Percentiles rank a stretch among this genome's conserved stretches.
Evolutionary conservation across 2,329 filamentous ascomycete genomes (phyloP).

Genomic region (Cercospora sesami): DNA sequence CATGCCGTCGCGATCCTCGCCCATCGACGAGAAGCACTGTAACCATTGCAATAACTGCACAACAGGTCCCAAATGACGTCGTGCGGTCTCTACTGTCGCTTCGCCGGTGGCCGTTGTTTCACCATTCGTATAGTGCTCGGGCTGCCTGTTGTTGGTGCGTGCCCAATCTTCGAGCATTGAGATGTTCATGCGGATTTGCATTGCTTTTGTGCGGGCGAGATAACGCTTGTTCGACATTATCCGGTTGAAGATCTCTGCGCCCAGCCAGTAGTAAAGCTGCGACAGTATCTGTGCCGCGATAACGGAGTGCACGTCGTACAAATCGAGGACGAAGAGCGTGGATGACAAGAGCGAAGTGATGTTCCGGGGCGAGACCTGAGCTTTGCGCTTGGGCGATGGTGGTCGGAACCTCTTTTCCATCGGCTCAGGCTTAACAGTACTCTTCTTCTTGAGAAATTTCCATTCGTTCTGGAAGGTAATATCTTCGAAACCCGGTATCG

Average conservation of each 20-base stretch:
- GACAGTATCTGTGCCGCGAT: constrained; percentile 89
- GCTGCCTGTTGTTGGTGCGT: constrained; percentile 84
- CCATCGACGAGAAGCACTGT: constrained; percentile 93
- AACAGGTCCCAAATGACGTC: constrained; percentile 81
- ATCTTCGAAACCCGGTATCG: constrained; percentile 94
- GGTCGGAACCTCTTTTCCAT: constrained; percentile 87
- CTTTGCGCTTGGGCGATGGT: constrained; percentile 87
- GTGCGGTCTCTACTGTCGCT: constrained; percentile 78
- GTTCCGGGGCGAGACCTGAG: constrained; percentile 88
- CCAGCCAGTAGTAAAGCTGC: constrained; percentile 93
- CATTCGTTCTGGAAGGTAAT: constrained; percentile 97
- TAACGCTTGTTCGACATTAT: constrained; percentile 97
- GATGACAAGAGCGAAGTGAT: constrained; percentile 94
- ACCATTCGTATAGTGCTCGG: constrained; percentile 92
- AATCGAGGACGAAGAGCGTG: constrained; percentile 91
- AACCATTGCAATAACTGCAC: constrained; percentile 96
- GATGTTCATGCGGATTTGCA: constrained; percentile 99
- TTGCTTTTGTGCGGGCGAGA: constrained; percentile 91
- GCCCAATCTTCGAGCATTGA: constrained; percentile 96
- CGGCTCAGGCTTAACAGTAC: constrained; percentile 83
- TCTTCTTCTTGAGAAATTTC: constrained; percentile 93
- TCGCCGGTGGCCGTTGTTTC: constrained; percentile 84
- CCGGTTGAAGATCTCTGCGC: constrained; percentile 93
- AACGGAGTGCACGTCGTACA: constrained; percentile 98
- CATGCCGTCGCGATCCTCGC: constrained; percentile 84